Evolutionary conservation across 148 eudicot genomes (phyloP), one percentile per base, ranked within the genome.

Genomic region (Rhododendron simsii): DNA sequence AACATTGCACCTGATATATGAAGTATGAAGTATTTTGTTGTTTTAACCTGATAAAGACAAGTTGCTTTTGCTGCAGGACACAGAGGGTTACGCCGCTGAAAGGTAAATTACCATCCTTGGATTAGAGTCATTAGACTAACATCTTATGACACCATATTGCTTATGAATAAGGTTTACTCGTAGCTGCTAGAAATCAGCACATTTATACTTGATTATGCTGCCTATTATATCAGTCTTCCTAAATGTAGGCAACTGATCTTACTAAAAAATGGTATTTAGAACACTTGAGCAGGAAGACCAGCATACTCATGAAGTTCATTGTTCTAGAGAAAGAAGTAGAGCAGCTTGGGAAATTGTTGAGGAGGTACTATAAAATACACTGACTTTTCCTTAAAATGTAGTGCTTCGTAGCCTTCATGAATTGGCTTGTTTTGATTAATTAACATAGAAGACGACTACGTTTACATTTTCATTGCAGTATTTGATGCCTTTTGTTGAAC

Each of bases 281-380:
- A 84, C 87, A 88, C 88, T 81, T 41, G 78, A 76, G 41, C 92
- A 88, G 83, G 92, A 89, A 79, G 87, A 78, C 51, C 84, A 90
- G 21, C 91, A 86, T 81, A 78, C 57, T 74, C 91, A 85, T 86
- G 98, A 95, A 90, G 83, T 96, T 81, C 99, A 96, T 91, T 96
- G 99, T 88, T 95, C 99, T 39, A 91, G 99, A 88, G 95, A 94
- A 86, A 92, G 98, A 90, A 96, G 99, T 86, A 91, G 96, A 84
- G 95, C 96, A 20, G 98, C 98, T 50, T 92, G 96, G 97, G 91
- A 93, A 88, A 88, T 92, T 35, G 90, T 92, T 20, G 96, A 96
- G 78, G 91, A 94, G 96, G 98, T 96, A 23, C 59, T 7, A 13
- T 13, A 10, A 41, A 44, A 26, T 26, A 84, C 51, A 67, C 2